phyloP scores from a whole-genome alignment of 768 basidiomycete genomes.

The Termitomyces sp. region DNA sequence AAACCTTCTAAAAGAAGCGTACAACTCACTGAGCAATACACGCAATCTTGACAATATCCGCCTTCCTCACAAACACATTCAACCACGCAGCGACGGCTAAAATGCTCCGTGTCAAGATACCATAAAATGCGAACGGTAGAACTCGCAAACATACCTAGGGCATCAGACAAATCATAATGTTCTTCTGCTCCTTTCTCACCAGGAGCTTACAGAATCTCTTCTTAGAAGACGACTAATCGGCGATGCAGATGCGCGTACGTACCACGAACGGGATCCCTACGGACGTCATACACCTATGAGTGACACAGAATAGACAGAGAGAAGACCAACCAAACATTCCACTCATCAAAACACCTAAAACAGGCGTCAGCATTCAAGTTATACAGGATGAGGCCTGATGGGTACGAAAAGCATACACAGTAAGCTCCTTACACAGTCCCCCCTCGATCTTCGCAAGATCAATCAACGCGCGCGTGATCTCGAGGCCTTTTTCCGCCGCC shows the following conservation, averaged over 20 bases:
- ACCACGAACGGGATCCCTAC: conserved; percentile 44
- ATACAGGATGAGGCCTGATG: background rate
- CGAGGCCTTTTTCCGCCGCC: conserved; percentile 51
- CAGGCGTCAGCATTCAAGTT: no score
- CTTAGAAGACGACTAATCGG: background rate
- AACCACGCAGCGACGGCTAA: conserved; percentile 58
- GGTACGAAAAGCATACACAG: conserved; percentile 26
- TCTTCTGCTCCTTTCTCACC: conserved; percentile 51
- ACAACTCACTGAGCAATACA: conserved; percentile 54
- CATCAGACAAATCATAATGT: conserved; percentile 51
- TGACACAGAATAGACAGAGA: background rate
- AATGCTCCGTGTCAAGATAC: background rate
- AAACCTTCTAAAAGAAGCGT: background rate
- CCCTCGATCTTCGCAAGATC: conserved; percentile 47
- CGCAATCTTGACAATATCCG: conserved; percentile 56
- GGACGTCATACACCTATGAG: background rate
- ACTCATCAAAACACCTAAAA: conserved; percentile 49
- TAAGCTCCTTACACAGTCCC: conserved; percentile 32
- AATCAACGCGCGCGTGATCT: conserved; percentile 47
- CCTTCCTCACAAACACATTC: conserved; percentile 58
- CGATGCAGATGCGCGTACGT: background rate
- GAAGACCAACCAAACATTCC: conserved; percentile 46
- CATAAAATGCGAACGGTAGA: no score
- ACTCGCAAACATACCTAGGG: conserved; percentile 29
- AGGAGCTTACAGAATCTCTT: conserved; percentile 27